Percentiles rank a stretch among this genome's conserved stretches.
Conservation (phyloP, 257 asterid genomes). For the Fraxinus anomala region DNA sequence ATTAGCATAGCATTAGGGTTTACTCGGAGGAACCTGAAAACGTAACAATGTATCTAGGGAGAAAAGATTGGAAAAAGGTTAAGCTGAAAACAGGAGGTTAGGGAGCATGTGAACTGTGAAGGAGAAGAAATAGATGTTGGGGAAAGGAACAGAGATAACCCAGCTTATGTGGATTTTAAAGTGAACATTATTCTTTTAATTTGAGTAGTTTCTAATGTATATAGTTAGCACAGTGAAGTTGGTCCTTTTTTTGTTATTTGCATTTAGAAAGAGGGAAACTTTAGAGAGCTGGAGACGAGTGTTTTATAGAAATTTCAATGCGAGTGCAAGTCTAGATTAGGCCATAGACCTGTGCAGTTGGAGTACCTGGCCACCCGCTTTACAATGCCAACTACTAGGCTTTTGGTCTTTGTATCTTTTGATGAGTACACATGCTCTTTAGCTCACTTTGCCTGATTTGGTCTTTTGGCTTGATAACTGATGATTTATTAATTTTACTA, state of each 20-base stretch:
- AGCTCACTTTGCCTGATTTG: neutral
- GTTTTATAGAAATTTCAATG: neutral
- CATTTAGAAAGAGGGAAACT: neutral
- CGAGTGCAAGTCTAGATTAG: neutral
- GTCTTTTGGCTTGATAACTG: neutral
- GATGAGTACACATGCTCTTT: neutral
- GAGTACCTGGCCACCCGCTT: neutral
- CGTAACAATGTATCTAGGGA: neutral
- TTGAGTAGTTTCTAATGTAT: neutral
- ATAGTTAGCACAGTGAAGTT: neutral
- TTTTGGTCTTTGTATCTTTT: constrained; percentile 1
- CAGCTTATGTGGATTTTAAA: neutral
- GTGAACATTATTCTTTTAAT: neutral
- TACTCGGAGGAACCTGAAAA: neutral
- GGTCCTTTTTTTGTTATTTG: neutral
- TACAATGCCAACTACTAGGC: neutral
- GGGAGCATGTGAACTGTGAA: neutral
- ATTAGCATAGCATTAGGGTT: neutral
- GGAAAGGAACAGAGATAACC: neutral
- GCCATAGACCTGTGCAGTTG: neutral
- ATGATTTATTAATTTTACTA: neutral
- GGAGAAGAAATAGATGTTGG: neutral
- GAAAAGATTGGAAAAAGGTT: neutral
- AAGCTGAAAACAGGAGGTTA: neutral
- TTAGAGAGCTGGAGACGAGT: neutral